Evolutionary conservation across 139 green algal genomes (phyloP), one percentile per base, ranked within the genome.

Genomic region (Gonium pectorale): DNA sequence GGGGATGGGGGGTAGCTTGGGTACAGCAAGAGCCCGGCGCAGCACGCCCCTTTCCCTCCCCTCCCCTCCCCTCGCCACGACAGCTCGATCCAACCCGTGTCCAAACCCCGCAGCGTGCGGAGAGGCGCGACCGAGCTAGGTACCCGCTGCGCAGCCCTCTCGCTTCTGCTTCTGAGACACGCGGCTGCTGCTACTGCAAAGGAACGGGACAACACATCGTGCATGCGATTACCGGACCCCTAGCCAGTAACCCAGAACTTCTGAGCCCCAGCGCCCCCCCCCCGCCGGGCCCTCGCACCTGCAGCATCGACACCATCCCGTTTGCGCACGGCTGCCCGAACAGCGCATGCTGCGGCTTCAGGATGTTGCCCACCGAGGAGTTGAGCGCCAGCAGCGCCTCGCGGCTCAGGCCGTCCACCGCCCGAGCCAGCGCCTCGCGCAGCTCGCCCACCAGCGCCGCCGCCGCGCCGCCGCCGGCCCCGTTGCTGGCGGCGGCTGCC

Each of bases 301-400:
- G 77, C 62, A 83, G 60, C 77, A 73, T 74, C 21, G 43, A 52
- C 22, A 83, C 77, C 77, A 83, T 31, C 22, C 77, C 77, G 43
- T 59, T 73, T 43, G 77, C 62, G 62, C 77, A 83, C 37, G 60
- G 60, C 77, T 83, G 77, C 8, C 43, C 43, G 43, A 83, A 83
- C 59, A 83, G 60, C 60, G 29, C 13, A 35, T 83, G 77, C 62
- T 63, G 31, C 24, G 77, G 77, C 41, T 62, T 21, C 77, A 73
- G 41, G 43, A 83, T 46, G 6, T 19, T 27, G 6, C 6, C 62
- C 31, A 83, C 77, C 11, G 43, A 52, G 77, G 43, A 51, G 77
- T 63, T 74, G 0, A 83, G 60, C n/a, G 38, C 5, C 59, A 74
- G 77, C 63, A 83, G 43, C 59, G 77, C 77, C 24, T 83, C 77